These are phyloP conservation scores for Cladorrhinum samala DNA, from an alignment of 495 filamentous ascomycete species.

Conservation along the genomic window DNA sequence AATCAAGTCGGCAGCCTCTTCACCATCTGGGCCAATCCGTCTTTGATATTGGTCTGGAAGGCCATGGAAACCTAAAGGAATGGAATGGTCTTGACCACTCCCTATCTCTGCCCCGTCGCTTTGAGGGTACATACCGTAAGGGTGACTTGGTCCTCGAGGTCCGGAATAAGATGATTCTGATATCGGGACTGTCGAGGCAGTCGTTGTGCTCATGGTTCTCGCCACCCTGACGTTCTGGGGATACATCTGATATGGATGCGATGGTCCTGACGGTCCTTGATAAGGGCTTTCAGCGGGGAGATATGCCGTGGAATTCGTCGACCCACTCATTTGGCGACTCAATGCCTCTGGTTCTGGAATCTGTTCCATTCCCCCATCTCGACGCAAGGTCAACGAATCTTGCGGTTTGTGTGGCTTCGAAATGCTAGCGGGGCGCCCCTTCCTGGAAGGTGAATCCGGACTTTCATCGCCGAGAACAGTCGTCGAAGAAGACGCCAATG, in stretches of 20 bases:
- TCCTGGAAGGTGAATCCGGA: constrained; percentile 1
- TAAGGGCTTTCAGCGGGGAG: constrained; percentile 53
- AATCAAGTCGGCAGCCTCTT: constrained; percentile 77
- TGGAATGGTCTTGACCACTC: constrained; percentile 22
- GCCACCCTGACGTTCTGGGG: constrained; percentile 62
- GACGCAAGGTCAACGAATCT: constrained; percentile 38
- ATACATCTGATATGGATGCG: constrained; percentile 84
- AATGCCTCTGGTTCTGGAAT: constrained; percentile 18
- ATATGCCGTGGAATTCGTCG: constrained; percentile 39
- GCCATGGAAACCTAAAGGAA: constrained; percentile 72
- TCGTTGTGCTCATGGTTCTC: constrained; percentile 60
- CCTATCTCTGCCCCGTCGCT: constrained; percentile 41
- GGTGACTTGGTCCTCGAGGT: constrained; percentile 66
- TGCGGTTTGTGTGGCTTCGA: constrained; percentile 36
- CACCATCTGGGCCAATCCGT: constrained; percentile 68
- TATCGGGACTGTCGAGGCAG: constrained; percentile 49
- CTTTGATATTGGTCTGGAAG: constrained; percentile 58
- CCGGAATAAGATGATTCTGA: constrained; percentile 55
- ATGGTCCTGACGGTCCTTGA: constrained; percentile 60
- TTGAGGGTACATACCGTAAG: constrained; percentile 79
- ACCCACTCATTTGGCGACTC: constrained; percentile 24
- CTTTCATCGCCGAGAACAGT: constrained; percentile 3
- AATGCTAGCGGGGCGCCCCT: constrained; percentile 38
- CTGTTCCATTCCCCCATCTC: constrained; percentile 34
- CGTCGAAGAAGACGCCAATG: constrained; percentile 16